A percentile compares a stretch with the other conserved stretches of the same genome.
Evolutionary conservation across 495 filamentous ascomycete species (phyloP).

Genomic region (Opeltia flavorubescens): DNA sequence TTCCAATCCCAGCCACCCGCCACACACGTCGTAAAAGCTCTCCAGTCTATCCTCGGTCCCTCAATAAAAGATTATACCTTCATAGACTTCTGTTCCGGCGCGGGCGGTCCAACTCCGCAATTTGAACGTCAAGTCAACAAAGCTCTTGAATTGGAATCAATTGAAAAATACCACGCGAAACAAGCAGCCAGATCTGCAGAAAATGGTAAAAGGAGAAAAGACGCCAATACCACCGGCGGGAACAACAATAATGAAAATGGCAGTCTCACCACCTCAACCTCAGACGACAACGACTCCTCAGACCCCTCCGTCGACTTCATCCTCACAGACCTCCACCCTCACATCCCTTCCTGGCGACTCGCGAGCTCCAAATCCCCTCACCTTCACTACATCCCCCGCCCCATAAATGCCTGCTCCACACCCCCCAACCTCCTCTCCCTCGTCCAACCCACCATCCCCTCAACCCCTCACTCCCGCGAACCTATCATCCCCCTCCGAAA

Average conservation of each 20-base stretch:
- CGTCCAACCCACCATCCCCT: not conserved
- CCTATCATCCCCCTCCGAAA: constrained; percentile 8
- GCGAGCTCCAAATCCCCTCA: constrained; percentile 34
- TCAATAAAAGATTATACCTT: constrained; percentile 36
- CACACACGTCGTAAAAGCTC: constrained; percentile 20
- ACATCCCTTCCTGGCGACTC: constrained; percentile 44
- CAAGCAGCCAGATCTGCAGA: not conserved
- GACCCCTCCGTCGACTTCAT: constrained; percentile 38
- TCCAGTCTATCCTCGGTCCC: constrained; percentile 27
- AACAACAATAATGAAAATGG: not conserved
- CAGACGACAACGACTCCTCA: not conserved
- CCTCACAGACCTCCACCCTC: constrained; percentile 56
- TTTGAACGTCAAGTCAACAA: constrained; percentile 44
- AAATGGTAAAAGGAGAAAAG: not conserved
- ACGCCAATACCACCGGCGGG: constrained; percentile 8
- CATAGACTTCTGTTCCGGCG: constrained; percentile 64
- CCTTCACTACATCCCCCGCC: constrained; percentile 37
- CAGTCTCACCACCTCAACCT: not conserved
- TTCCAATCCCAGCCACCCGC: constrained; percentile 16
- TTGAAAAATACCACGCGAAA: not conserved
- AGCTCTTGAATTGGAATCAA: constrained; percentile 13
- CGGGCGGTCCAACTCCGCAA: constrained; percentile 50
- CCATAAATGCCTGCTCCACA: constrained; percentile 48
- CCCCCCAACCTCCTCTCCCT: constrained; percentile 27
- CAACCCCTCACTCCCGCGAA: not conserved